Evolutionary conservation across 2,329 filamentous ascomycete genomes (phyloP), one percentile per base, ranked within the genome.

Genomic region (Colletotrichum cuscutae): DNA sequence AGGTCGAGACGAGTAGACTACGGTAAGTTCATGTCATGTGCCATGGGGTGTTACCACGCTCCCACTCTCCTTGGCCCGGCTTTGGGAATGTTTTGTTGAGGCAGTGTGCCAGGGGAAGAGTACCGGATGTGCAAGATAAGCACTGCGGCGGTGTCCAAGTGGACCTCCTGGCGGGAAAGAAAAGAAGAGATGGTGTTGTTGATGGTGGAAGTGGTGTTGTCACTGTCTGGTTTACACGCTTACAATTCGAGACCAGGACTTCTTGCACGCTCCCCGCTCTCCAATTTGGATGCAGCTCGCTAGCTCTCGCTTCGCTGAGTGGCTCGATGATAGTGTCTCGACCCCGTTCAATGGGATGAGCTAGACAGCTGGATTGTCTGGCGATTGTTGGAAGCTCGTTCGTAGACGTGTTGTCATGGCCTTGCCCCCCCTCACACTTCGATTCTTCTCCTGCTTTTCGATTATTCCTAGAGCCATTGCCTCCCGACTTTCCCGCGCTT

Each of bases 21-120:
- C 56, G 57, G 32, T 65, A 24, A 71, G 56, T 62, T 32, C 22
- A 70, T 70, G 71, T 61, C 66, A 71, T 72, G 61, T 72, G 66
- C 60, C 61, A 61, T 65, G 59, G 65, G 58, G 60, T 72, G 71
- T 72, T 66, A 65, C 66, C 56, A 64, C 52, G 24, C 42, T 69
- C 65, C 59, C 59, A 59, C 69, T 57, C 66, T 70, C 70, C 70
- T 66, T 65, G 59, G 22, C 35, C 61, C 61, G 32, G 71, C 32
- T 49, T 7, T n/a, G 32, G 35, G 28, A 42, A 11, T 32, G 22
- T 71, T 65, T 71, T 71, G 71, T 71, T 73, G 67, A 71, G 71
- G 66, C 28, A 35, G 64, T 49, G 53, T 64, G 62, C 56, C 13
- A 28, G 12, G 28, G 28, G 32, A 42, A 70, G 26, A 24, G 56